phyloP scores from a whole-genome alignment of 305 asterid genomes.

The Fraxinus latifolia region DNA sequence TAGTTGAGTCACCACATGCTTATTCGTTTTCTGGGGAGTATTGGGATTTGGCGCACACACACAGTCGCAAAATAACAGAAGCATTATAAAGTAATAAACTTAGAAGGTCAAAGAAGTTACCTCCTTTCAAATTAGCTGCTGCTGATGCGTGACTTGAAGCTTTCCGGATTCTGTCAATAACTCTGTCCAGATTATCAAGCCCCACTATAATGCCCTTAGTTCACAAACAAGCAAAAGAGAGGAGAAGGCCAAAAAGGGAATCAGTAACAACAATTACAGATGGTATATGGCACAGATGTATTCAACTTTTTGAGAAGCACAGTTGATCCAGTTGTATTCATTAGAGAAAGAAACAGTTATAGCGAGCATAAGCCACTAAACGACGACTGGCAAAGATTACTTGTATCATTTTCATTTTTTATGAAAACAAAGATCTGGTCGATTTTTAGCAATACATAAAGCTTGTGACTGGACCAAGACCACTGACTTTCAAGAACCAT shows the following conservation, averaged over 20 bases:
- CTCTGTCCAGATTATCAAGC: conserved; percentile 80
- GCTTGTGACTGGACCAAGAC: not conserved
- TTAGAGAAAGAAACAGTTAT: conserved; percentile 12
- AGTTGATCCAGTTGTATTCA: not conserved
- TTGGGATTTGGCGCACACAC: not conserved
- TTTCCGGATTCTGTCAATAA: conserved; percentile 63
- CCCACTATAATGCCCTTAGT: conserved; percentile 77
- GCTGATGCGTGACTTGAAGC: conserved; percentile 73
- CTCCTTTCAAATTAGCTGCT: conserved; percentile 58
- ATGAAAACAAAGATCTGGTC: not conserved
- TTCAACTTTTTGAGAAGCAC: not conserved
- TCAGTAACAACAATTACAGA: conserved; percentile 25
- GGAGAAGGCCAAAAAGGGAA: conserved; percentile 7
- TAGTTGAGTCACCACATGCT: not conserved
- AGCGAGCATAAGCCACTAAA: conserved; percentile 8
- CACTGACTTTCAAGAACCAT: conserved; percentile 14
- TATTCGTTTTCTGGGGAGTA: not conserved
- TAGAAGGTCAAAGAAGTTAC: conserved; percentile 32
- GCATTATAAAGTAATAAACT: conserved; percentile 16
- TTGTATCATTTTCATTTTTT: not conserved
- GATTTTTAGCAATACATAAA: conserved; percentile 13
- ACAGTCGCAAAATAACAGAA: conserved; percentile 9
- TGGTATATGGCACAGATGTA: not conserved
- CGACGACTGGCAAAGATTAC: conserved; percentile 9
- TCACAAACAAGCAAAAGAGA: conserved; percentile 34